Percentiles rank a stretch among this genome's conserved stretches.
Evolutionary conservation across 257 asterid genomes (phyloP).

Genomic region (Fraxinus pennsylvanica): DNA sequence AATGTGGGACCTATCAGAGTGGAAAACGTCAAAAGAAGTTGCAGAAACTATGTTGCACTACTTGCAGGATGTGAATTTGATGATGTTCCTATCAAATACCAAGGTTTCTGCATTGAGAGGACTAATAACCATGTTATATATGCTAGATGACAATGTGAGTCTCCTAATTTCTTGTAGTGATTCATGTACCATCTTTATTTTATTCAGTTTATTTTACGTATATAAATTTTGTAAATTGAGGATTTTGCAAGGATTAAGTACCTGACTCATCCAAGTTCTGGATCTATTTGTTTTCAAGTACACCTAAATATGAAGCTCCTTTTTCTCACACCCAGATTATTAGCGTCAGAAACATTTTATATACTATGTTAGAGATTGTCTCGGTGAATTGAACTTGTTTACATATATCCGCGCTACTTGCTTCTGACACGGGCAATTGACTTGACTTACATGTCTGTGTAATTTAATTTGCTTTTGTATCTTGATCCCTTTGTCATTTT

Average conservation of each 20-base stretch:
- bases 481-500: neutral
- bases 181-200: neutral
- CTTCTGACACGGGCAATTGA: neutral
- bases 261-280: neutral
- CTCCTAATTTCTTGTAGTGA: conserved; percentile 16
- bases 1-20: conserved; percentile 68
- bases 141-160: conserved; percentile 59
- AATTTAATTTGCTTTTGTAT: neutral
- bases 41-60: conserved; percentile 66
- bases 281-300: neutral
- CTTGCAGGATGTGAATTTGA: conserved; percentile 63
- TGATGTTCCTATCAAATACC: conserved; percentile 50
- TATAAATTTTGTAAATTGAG: neutral
- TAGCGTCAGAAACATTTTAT: neutral
- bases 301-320: neutral
- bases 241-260: conserved; percentile 6
- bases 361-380: neutral
- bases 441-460: neutral
- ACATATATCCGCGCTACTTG: neutral
- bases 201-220: neutral
- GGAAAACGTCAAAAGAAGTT: conserved; percentile 68
- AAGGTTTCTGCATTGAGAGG: conserved; percentile 80
- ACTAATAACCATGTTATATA: conserved; percentile 56
- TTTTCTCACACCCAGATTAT: neutral
- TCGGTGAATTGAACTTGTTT: neutral